A percentile compares a stretch with the other conserved stretches of the same genome.
Evolutionary conservation across 148 eudicot species (phyloP).

Genomic region (Chenopodium berlandieri): DNA sequence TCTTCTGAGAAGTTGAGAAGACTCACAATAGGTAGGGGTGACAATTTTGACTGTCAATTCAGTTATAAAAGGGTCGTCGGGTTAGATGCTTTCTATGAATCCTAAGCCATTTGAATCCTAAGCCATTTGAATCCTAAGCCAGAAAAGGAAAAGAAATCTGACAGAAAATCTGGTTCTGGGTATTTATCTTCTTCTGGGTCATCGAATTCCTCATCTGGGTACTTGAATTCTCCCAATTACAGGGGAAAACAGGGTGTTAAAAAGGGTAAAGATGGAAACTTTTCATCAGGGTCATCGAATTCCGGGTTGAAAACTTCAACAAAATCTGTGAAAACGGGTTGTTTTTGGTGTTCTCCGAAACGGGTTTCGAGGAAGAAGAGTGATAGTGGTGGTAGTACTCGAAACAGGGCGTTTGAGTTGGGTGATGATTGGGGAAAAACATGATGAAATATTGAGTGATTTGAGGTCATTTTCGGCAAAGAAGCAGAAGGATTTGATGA

Average conservation of each 20-base stretch:
- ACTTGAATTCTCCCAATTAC: slow-evolving; percentile 31
- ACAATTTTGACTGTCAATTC: too few species aligned
- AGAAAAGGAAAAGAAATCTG: too few species aligned
- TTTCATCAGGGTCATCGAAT: slow-evolving; percentile 27
- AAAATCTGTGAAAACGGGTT: slow-evolving; percentile 48
- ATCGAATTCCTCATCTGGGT: too few species aligned
- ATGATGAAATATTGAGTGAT: slow-evolving; percentile 57
- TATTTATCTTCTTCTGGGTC: too few species aligned
- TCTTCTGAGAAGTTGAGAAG: neutral
- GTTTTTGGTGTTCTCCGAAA: slow-evolving; percentile 86
- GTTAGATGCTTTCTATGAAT: too few species aligned
- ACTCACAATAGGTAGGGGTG: too few species aligned
- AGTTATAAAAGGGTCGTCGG: too few species aligned
- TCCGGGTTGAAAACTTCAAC: slow-evolving; percentile 38
- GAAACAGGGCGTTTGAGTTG: slow-evolving; percentile 23
- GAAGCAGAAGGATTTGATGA: too few species aligned
- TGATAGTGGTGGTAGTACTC: slow-evolving; percentile 15
- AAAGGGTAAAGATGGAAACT: slow-evolving; percentile 32
- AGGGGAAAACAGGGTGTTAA: slow-evolving; percentile 18
- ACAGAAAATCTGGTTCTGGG: too few species aligned
- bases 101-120: too few species aligned
- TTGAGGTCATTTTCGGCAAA: slow-evolving; percentile 20
- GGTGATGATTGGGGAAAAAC: slow-evolving; percentile 43
- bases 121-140: too few species aligned
- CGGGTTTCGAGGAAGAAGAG: slow-evolving; percentile 46